phyloP scores from a whole-genome alignment of 2,329 filamentous ascomycete species.

The Xylariales sp. region DNA sequence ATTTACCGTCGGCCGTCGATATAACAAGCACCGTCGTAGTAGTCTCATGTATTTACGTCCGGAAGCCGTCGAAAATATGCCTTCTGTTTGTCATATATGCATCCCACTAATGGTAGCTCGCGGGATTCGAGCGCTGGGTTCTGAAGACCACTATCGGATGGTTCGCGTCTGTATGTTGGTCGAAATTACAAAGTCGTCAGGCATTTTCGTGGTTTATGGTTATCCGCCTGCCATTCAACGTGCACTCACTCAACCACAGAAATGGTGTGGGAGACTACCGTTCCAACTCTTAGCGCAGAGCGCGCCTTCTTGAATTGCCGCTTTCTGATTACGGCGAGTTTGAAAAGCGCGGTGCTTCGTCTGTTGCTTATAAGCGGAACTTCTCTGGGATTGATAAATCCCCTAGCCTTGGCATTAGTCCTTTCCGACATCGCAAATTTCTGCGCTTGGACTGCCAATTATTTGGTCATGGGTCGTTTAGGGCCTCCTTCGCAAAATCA shows the following conservation, averaged over 20 bases:
- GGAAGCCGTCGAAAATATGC: neutral
- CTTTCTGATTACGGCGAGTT: neutral
- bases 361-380: neutral
- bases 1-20: neutral
- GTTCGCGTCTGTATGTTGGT: neutral
- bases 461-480: slow-evolving; percentile 40
- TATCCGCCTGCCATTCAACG: slow-evolving; percentile 2
- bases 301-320: neutral
- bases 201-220: neutral
- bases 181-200: neutral
- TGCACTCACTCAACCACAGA: neutral
- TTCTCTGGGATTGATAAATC: neutral
- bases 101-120: neutral
- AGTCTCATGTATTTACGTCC: neutral
- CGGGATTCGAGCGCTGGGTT: slow-evolving; percentile 1
- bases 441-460: slow-evolving; percentile 41
- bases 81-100: neutral
- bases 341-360: neutral
- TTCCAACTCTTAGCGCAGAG: neutral
- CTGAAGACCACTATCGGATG: slow-evolving; percentile 3
- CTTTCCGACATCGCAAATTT: slow-evolving; percentile 15
- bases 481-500: slow-evolving; percentile 42
- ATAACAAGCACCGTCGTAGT: neutral
- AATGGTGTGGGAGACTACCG: neutral
- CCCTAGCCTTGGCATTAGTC: slow-evolving; percentile 22